Evolutionary conservation across 352 stramenopile genomes (phyloP).

Genomic region (Phytopythium oedochilum): DNA sequence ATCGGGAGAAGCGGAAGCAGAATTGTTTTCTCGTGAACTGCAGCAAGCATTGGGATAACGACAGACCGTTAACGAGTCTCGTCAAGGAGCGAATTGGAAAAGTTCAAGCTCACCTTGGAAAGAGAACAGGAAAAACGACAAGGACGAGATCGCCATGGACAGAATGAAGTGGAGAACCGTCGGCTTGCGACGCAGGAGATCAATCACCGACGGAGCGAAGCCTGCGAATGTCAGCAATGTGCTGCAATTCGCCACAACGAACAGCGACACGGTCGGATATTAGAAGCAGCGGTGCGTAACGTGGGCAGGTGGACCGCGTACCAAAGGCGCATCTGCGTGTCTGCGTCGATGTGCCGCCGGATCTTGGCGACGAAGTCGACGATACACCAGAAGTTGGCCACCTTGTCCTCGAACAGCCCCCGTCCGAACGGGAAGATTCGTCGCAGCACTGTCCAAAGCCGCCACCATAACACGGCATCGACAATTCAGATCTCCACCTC

Average conservation of each 20-base stretch:
- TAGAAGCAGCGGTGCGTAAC: neutral
- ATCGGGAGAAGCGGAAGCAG: slow-evolving; percentile 91
- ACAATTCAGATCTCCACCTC: neutral
- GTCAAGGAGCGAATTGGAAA: neutral
- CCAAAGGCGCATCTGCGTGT: slow-evolving; percentile 72
- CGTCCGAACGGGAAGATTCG: slow-evolving; percentile 95
- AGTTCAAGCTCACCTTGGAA: slow-evolving; percentile 96
- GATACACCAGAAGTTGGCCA: slow-evolving; percentile 96
- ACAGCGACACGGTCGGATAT: neutral
- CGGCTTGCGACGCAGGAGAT: slow-evolving; percentile 61
- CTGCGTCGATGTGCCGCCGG: slow-evolving; percentile 34
- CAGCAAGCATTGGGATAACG: neutral
- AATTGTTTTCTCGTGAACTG: slow-evolving; percentile 97
- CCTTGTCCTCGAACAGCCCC: slow-evolving; percentile 98
- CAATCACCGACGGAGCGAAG: slow-evolving; percentile 81
- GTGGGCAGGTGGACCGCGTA: slow-evolving; percentile 10
- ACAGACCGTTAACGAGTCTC: neutral
- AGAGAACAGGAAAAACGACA: slow-evolving; percentile 96
- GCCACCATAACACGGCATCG: neutral
- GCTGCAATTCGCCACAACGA: slow-evolving; percentile 20
- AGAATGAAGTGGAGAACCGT: slow-evolving; percentile 78
- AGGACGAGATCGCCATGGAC: slow-evolving; percentile 77
- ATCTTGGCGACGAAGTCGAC: slow-evolving; percentile 83
- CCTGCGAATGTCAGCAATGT: slow-evolving; percentile 76
- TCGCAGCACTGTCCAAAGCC: slow-evolving; percentile 65